phyloP scores from a whole-genome alignment of 108 stramenopile species.

The Nitzschia palea region DNA sequence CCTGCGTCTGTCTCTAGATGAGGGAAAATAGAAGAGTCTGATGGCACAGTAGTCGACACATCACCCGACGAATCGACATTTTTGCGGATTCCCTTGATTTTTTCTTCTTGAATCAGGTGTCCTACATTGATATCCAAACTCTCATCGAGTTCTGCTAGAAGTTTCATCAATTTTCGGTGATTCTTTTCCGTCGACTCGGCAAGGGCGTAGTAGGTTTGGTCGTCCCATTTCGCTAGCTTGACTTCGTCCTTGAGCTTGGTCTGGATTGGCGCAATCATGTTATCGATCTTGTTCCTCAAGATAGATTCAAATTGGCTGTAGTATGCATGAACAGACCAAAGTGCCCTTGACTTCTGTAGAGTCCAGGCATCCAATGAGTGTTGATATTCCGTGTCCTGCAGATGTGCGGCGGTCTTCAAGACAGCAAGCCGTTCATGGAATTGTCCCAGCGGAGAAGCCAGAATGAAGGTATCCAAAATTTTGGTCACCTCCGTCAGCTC shows the following conservation, averaged over 20 bases:
- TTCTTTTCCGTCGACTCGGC: constrained; percentile 92
- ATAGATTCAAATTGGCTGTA: constrained; percentile 68
- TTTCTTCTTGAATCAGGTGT: constrained; percentile 66
- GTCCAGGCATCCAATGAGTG: background rate
- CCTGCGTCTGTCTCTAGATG: background rate
- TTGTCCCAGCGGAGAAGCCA: constrained; percentile 77
- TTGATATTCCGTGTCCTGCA: constrained; percentile 28
- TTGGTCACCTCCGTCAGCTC: constrained; percentile 57
- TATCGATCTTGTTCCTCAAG: constrained; percentile 33
- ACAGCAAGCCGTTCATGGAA: constrained; percentile 60
- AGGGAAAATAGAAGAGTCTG: constrained; percentile 33
- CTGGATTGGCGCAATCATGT: constrained; percentile 71
- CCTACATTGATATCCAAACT: constrained; percentile 63
- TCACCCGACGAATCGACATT: constrained; percentile 25
- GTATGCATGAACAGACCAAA: constrained; percentile 70
- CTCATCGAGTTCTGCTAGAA: constrained; percentile 81
- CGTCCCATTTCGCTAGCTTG: constrained; percentile 98
- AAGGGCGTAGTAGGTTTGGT: constrained; percentile 94
- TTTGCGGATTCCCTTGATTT: constrained; percentile 46
- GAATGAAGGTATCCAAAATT: constrained; percentile 77
- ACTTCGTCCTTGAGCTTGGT: constrained; percentile 89
- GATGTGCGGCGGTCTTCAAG: constrained; percentile 54
- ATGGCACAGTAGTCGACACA: constrained; percentile 28
- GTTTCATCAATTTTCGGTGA: constrained; percentile 86
- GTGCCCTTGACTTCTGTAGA: constrained; percentile 36